These are phyloP conservation scores for Rhizopogon vinicolor DNA, from an alignment of 768 basidiomycete genomes.

Conservation along the genomic window DNA sequence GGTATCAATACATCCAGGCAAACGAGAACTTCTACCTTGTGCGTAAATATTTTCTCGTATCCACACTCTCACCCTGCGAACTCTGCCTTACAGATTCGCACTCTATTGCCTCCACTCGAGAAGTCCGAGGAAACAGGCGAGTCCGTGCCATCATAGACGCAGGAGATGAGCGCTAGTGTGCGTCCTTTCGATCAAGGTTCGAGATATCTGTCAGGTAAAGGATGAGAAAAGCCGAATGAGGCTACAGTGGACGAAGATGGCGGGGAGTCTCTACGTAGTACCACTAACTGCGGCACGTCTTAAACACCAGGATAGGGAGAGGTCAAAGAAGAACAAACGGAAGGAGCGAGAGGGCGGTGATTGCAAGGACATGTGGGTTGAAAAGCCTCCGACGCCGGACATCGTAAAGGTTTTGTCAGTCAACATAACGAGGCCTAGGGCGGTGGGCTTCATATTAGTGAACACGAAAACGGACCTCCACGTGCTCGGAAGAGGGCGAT, in stretches of 20 bases:
- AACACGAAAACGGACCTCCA: too few relatives aligned
- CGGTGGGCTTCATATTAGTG: not conserved
- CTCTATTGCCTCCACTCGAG: constrained; percentile 89
- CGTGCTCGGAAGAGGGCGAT: constrained; percentile 64
- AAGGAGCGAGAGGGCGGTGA: too few relatives aligned
- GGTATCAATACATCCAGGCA: constrained; percentile 67
- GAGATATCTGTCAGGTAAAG: constrained; percentile 51
- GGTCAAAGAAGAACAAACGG: too few relatives aligned
- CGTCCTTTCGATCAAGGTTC: constrained; percentile 13
- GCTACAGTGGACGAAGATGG: constrained; percentile 35
- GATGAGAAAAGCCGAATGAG: constrained; percentile 91
- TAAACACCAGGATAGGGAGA: too few relatives aligned
- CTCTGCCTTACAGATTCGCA: constrained; percentile 69
- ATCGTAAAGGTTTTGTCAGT: constrained; percentile 31
- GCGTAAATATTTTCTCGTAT: constrained; percentile 11
- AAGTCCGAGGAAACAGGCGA: constrained; percentile 90
- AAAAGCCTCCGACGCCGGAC: constrained; percentile 23
- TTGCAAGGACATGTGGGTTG: constrained; percentile 37
- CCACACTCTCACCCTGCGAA: not conserved
- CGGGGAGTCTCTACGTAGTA: constrained; percentile 9
- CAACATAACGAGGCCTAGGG: constrained; percentile 1
- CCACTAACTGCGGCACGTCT: too few relatives aligned
- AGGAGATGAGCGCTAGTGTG: constrained; percentile 60
- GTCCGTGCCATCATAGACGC: constrained; percentile 97
- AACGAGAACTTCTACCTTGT: constrained; percentile 87